phyloP scores from a whole-genome alignment of 768 basidiomycete genomes.

The Lyophyllum semitale region DNA sequence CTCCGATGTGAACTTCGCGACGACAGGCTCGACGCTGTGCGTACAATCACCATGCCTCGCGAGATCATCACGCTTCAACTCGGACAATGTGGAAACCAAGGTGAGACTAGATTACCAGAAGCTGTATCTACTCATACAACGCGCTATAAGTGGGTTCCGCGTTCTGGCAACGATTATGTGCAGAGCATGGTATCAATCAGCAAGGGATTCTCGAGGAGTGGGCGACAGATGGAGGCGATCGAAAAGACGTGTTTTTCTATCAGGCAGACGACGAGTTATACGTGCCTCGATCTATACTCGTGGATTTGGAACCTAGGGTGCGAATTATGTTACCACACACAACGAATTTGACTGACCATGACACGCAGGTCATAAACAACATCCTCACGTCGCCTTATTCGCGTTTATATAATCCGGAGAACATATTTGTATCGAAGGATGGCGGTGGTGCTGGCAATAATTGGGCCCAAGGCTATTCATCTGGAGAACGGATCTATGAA shows the following conservation, averaged over 20 bases:
- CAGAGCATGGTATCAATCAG: conserved; percentile 96
- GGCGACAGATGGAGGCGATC: conserved; percentile 93
- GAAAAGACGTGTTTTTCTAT: conserved; percentile 99
- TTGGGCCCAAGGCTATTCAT: conserved; percentile 94
- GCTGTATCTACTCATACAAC: neutral
- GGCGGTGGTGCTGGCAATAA: conserved; percentile 99
- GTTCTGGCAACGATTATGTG: conserved; percentile 97
- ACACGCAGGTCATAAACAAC: conserved; percentile 90
- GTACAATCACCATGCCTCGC: neutral
- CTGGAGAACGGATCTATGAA: conserved; percentile 90
- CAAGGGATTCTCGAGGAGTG: conserved; percentile 97
- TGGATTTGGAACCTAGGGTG: conserved; percentile 97
- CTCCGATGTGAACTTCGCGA: too few relatives aligned
- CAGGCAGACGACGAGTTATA: conserved; percentile 99
- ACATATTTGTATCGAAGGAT: conserved; percentile 93
- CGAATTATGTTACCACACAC: too few relatives aligned
- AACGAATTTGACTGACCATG: too few relatives aligned
- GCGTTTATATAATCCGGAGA: conserved; percentile 95
- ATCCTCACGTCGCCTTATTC: conserved; percentile 89
- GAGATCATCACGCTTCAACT: neutral
- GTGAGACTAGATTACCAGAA: neutral
- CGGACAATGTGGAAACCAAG: neutral
- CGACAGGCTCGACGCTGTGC: too few relatives aligned
- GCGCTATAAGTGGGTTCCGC: conserved; percentile 24
- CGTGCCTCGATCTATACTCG: conserved; percentile 93